A percentile compares a stretch with the other conserved stretches of the same genome.
Conservation (phyloP, 371 early-diverging fungal species). For the Haplosporangium sp. region DNA sequence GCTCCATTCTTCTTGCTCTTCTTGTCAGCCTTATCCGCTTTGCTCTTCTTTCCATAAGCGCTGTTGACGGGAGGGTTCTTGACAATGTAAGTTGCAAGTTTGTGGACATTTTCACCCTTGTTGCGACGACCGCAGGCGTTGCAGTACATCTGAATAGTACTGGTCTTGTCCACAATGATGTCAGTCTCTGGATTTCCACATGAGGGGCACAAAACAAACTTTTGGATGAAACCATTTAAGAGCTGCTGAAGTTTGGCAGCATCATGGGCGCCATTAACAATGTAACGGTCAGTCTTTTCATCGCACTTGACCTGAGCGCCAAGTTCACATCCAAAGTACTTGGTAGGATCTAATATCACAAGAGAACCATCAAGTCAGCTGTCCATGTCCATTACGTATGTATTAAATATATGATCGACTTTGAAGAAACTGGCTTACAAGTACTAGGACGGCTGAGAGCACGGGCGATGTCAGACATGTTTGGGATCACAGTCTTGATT, state of each 20-base stretch:
- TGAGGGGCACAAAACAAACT: conserved; percentile 95
- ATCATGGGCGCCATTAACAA: conserved; percentile 98
- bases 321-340: conserved; percentile 97
- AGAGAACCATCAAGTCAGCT: not conserved
- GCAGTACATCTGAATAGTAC: conserved; percentile 82
- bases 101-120: conserved; percentile 91
- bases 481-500: conserved; percentile 98
- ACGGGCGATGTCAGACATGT: conserved; percentile 96
- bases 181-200: conserved; percentile 99
- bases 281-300: conserved; percentile 93
- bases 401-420: conserved; percentile 4
- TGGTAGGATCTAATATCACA: conserved; percentile 74
- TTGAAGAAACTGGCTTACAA: conserved; percentile 58
- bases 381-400: not conserved
- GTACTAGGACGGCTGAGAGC: conserved; percentile 94
- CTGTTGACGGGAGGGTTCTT: conserved; percentile 90
- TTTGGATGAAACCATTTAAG: conserved; percentile 96
- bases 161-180: conserved; percentile 76
- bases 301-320: conserved; percentile 96
- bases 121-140: conserved; percentile 94
- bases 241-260: conserved; percentile 89
- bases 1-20: conserved; percentile 60
- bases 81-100: conserved; percentile 88
- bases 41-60: conserved; percentile 75
- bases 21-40: conserved; percentile 66